A percentile compares a stretch with the other conserved stretches of the same genome.
Conservation (phyloP, 75 land plant genomes). For the Cunninghamia lanceolata region DNA sequence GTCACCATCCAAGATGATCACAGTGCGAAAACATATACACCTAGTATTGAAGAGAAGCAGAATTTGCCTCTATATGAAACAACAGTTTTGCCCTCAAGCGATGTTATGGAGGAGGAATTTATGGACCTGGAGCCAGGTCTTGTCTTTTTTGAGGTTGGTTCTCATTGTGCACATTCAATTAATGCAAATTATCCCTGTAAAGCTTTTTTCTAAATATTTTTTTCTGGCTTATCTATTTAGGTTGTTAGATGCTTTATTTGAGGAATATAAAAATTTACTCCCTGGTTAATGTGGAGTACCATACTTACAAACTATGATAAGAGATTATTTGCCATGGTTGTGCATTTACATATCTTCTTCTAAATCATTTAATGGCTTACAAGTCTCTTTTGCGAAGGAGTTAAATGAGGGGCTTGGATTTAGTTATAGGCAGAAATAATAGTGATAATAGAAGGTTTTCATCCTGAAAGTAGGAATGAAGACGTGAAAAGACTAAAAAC, state of each 20-base stretch:
- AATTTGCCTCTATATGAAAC: constrained; percentile 48
- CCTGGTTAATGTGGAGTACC: not conserved
- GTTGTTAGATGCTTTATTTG: not conserved
- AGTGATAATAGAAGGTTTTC: not conserved
- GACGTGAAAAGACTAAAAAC: not conserved
- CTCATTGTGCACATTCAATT: not conserved
- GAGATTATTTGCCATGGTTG: not conserved
- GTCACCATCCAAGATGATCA: constrained; percentile 14
- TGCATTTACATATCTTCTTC: not conserved
- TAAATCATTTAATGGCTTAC: not conserved
- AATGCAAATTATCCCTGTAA: not conserved
- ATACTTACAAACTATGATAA: not conserved
- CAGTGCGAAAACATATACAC: not conserved
- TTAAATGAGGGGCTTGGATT: not conserved
- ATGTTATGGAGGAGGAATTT: constrained; percentile 88
- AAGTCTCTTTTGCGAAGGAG: not conserved
- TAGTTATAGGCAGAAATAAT: not conserved
- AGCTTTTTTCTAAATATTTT: not conserved
- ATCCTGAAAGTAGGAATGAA: not conserved
- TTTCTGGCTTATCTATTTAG: constrained; percentile 1
- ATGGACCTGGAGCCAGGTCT: constrained; percentile 90
- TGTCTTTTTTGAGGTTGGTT: constrained; percentile 87
- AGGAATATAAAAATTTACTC: not conserved
- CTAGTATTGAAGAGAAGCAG: constrained; percentile 1
- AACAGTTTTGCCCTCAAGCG: constrained; percentile 37